A percentile compares a stretch with the other conserved stretches of the same genome.
phyloP scores from a whole-genome alignment of 139 green algal genomes.

The Pseudopediastrum boryanum region DNA sequence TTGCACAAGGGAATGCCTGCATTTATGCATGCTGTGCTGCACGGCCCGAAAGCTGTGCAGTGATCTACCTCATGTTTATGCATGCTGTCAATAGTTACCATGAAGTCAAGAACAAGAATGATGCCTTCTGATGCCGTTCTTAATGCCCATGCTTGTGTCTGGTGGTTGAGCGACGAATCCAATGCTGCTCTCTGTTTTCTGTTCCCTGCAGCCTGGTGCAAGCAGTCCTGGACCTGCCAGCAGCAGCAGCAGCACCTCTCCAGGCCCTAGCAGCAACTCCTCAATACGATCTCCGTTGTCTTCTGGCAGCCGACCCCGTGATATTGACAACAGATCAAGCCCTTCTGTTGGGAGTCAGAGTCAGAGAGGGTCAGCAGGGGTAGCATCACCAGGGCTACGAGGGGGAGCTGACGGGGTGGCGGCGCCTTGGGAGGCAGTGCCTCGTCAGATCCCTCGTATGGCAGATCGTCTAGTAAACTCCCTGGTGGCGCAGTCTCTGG shows the following conservation, averaged over 20 bases:
- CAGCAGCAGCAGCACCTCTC: background rate
- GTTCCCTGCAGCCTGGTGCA: background rate
- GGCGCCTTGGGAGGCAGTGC: background rate
- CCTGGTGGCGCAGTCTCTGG: constrained; percentile 77
- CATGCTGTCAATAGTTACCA: no score
- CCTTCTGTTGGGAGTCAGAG: no score
- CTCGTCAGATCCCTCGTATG: constrained; percentile 21
- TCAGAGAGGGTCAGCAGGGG: background rate
- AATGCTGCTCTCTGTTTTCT: no score
- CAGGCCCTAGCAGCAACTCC: background rate
- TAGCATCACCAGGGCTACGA: background rate
- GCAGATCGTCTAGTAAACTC: constrained; percentile 61
- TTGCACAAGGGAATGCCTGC: no score
- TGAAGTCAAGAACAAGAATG: no score
- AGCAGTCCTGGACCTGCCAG: background rate
- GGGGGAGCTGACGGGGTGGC: background rate
- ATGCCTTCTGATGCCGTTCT: no score
- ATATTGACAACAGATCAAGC: background rate
- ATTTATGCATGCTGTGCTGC: no score
- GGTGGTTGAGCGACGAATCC: no score
- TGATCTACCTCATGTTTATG: no score
- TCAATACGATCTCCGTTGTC: background rate
- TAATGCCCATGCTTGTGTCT: no score
- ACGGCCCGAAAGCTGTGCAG: no score
- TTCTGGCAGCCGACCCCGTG: no score